Evolutionary conservation across 2,329 filamentous ascomycete genomes (phyloP), one percentile per base, ranked within the genome.

Genomic region (Ophiostoma perfectum): DNA sequence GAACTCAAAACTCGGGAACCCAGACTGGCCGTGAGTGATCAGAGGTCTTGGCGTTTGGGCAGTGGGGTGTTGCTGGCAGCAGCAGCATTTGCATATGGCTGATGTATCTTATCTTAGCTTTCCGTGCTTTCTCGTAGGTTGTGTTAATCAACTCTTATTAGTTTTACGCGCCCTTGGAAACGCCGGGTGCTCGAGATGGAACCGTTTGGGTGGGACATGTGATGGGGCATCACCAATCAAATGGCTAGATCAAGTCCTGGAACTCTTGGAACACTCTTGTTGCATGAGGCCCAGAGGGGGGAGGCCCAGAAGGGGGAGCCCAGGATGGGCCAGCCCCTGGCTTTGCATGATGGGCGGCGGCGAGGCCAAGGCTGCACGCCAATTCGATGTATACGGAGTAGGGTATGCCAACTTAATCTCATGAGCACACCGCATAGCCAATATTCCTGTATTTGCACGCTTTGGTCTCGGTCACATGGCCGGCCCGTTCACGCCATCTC

Each of bases 141-240:
- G 39, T 42, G 60, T 41, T 63, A 18, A 9, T 63, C 60, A 41
- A 62, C 58, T 12, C 16, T 27, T 27, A 27, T 27, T 27, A 27
- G 27, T 27, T 27, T 27, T 80, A 81, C 75, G 78, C 80, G 80
- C 80, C 80, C 76, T 78, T 78, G 77, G 77, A 78, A 79, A 74
- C 72, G 71, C 74, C 74, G 73, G 73, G 74, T 77, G 75, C 74
- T 73, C 18, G 49, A 73, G 73, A 73, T 67, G 64, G 65, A 63
- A 63, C 60, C 58, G 49, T 41, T 38, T 49, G 11, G 60, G 67
- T 66, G 67, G 72, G 74, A 71, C 72, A 74, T 73, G 39, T 72
- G 71, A 70, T 72, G 72, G 74, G 71, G 65, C 66, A 70, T 68
- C 71, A 66, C 80, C 78, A 82, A 81, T 81, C 76, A 79, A 41